Percentiles rank a stretch among this genome's conserved stretches.
These are phyloP conservation scores for Hypoxylon perforatum DNA, from an alignment of 495 filamentous ascomycete species.

Conservation along the genomic window DNA sequence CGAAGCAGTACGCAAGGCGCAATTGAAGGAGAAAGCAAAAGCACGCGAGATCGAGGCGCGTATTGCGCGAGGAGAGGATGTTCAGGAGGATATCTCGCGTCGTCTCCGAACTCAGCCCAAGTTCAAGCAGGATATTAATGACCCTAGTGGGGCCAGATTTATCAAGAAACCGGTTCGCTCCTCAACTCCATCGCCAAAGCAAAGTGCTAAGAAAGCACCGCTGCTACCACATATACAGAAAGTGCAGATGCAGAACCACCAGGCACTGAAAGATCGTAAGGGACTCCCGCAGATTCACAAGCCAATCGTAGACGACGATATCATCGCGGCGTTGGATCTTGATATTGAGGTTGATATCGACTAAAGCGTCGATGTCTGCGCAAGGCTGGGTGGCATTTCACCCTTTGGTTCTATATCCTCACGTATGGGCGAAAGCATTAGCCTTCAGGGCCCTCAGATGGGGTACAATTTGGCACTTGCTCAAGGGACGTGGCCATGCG, in stretches of 20 bases:
- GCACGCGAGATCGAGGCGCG: conserved; percentile 66
- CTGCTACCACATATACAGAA: conserved; percentile 61
- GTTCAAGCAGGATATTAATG: conserved; percentile 66
- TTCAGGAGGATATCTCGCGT: conserved; percentile 65
- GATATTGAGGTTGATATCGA: conserved; percentile 82
- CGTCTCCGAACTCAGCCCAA: conserved; percentile 71
- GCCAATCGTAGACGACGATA: conserved; percentile 84
- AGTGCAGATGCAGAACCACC: conserved; percentile 63
- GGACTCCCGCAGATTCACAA: conserved; percentile 74
- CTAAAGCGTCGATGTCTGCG: conserved; percentile 11
- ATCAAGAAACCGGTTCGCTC: too few species aligned
- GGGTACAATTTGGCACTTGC: too few species aligned
- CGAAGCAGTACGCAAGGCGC: conserved; percentile 84
- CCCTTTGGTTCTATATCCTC: too few species aligned
- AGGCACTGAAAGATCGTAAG: conserved; percentile 56
- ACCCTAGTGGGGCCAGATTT: too few species aligned
- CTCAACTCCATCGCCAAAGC: conserved; percentile 50
- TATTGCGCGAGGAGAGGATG: conserved; percentile 63
- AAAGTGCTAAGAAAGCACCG: conserved; percentile 35
- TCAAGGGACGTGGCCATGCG: too few species aligned
- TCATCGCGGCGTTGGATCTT: conserved; percentile 82
- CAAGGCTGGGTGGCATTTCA: too few species aligned
- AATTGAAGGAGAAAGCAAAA: conserved; percentile 78
- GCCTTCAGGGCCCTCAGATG: too few species aligned
- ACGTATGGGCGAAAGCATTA: too few species aligned